Evolutionary conservation across 441 rosid genomes (phyloP), one percentile per base, ranked within the genome.

Genomic region (Populus tomentosa): DNA sequence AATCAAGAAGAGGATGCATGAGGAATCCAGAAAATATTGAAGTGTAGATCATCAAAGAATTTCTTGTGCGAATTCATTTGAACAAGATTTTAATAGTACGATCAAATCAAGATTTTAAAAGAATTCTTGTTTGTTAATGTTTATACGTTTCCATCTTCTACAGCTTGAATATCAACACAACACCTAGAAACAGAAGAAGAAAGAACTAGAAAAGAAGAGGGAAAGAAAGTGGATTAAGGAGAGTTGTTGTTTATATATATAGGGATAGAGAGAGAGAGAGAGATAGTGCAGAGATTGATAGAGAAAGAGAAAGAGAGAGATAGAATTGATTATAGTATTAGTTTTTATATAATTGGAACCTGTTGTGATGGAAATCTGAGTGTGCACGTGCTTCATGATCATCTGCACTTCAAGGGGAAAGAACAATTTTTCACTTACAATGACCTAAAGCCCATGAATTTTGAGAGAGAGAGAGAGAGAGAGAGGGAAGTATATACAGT

Each of bases 371-470:
- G 85, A 82, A 87, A 88, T 84, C 87, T 75, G 85, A 86, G 83
- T 83, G 86, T 83, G 84, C 93, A 93, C 94, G 92, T 90, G 94
- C 86, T 86, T 88, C 91, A 88, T 88, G 82, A 92, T 87, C 91
- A 84, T 83, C 85, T 83, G 77, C 79, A 82, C 87, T 84, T 84
- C 86, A 87, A 82, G 78, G 74, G 76, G 80, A 85, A 86, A 76
- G 53, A 76, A 74, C 66, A 67, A 80, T 64, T 62, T 74, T 81
- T 79, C 53, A 77, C 75, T 79, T 79, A 77, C 79, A 81, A 77
- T 78, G 85, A 74, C 75, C 73, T 70, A 76, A 81, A 74, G 71
- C 70, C 73, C 74, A 81, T 68, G 75, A 82, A 75, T 28, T 67
- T 56, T 63, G 67, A 24, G 40, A 71, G 59, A 20, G 56, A 76